Evolutionary conservation across 495 filamentous ascomycete species (phyloP).

Genomic region (Rostrohypoxylon terebratum): DNA sequence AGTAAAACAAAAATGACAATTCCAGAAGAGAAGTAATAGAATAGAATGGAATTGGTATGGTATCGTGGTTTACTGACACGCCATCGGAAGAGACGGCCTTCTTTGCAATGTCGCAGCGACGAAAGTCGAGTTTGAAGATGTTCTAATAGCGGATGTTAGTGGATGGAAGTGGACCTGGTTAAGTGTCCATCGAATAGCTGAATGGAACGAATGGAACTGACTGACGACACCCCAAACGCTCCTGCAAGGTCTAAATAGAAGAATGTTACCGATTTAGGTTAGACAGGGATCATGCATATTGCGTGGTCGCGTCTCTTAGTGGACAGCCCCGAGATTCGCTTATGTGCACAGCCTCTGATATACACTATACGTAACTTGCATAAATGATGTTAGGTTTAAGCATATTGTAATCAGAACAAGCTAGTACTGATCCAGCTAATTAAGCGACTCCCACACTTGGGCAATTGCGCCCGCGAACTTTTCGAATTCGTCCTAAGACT

Average conservation of each 20-base stretch:
- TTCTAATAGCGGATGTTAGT: conserved; percentile 13
- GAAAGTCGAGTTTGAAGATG: conserved; percentile 16
- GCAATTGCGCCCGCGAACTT: conserved; percentile 29
- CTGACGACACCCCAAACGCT: not conserved
- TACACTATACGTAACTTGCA: not conserved
- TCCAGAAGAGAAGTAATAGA: not conserved
- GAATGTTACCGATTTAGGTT: not conserved
- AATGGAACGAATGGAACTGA: conserved; percentile 35
- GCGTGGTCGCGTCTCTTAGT: conserved; percentile 26
- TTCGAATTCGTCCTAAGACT: conserved; percentile 51
- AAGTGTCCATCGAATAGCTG: conserved; percentile 5
- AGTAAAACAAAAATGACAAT: conserved; percentile 23
- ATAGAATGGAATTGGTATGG: conserved; percentile 6
- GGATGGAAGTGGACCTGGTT: conserved; percentile 23
- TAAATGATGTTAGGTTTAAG: not conserved
- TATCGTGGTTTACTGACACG: conserved; percentile 23
- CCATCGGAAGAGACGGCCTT: conserved; percentile 43
- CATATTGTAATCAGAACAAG: not conserved
- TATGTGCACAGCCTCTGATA: not conserved
- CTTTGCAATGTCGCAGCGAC: not conserved
- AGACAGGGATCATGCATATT: conserved; percentile 28
- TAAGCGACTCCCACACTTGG: conserved; percentile 61
- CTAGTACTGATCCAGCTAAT: conserved; percentile 52
- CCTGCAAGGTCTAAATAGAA: not conserved
- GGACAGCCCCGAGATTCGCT: conserved; percentile 5